phyloP scores from a whole-genome alignment of 495 filamentous ascomycete species.

The Xylaria telfairii region DNA sequence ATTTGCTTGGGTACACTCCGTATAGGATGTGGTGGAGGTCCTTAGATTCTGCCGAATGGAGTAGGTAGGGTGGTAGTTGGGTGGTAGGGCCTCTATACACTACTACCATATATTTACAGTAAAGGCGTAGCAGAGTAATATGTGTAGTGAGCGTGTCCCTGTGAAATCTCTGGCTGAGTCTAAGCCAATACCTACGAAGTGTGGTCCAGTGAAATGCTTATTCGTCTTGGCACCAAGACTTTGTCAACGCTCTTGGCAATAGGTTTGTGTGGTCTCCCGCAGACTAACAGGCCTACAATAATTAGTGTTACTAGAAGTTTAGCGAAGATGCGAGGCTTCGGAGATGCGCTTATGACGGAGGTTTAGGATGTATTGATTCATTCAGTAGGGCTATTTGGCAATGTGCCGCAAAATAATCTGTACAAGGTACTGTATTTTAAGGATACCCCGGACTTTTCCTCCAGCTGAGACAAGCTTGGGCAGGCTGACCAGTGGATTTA shows the following conservation, averaged over 20 bases:
- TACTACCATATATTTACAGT: neutral
- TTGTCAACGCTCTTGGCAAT: neutral
- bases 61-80: neutral
- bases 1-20: neutral
- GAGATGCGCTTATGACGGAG: neutral
- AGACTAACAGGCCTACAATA: neutral
- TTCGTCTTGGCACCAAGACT: slow-evolving; percentile 6
- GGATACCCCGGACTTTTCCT: neutral
- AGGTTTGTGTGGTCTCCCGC: slow-evolving; percentile 5
- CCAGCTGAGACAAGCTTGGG: slow-evolving; percentile 11
- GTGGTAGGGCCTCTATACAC: neutral
- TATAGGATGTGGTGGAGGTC: neutral
- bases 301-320: neutral
- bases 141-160: slow-evolving; percentile 1
- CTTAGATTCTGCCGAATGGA: neutral
- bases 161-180: neutral
- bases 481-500: neutral
- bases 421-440: neutral
- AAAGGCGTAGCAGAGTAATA: slow-evolving; percentile 14
- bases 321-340: too few species aligned
- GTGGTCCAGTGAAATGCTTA: slow-evolving; percentile 9
- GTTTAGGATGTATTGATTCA: neutral
- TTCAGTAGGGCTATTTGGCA: neutral
- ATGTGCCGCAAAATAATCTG: neutral
- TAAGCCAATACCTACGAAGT: neutral